A percentile compares a stretch with the other conserved stretches of the same genome.
These are phyloP conservation scores for Acer negundo DNA, from an alignment of 345 rosid genomes.

Conservation along the genomic window DNA sequence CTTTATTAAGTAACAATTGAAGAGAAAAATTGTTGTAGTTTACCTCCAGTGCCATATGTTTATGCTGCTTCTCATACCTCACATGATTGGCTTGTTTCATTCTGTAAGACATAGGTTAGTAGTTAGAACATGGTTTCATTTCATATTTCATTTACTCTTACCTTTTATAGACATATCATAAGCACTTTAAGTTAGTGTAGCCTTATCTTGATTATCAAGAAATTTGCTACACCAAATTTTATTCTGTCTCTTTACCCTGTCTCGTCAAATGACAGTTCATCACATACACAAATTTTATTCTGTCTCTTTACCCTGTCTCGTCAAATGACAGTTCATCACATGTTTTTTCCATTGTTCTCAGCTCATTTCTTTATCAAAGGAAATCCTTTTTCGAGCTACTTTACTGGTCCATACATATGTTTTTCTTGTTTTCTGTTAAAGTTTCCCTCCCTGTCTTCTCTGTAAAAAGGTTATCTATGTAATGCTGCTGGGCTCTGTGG, in stretches of 20 bases:
- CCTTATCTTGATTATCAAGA: conserved; percentile 1
- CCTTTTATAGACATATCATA: not conserved
- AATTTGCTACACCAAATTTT: not conserved
- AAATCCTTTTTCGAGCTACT: conserved; percentile 1
- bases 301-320: not conserved
- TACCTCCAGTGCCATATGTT: not conserved
- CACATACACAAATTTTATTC: not conserved
- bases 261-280: not conserved
- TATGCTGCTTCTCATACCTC: not conserved
- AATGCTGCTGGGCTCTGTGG: not conserved
- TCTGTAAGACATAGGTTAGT: conserved; percentile 4
- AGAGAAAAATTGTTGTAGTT: conserved; percentile 12
- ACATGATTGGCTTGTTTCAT: not conserved
- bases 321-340: not conserved
- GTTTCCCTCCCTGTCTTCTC: not conserved
- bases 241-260: not conserved
- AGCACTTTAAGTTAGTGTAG: not conserved
- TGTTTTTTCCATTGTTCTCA: not conserved
- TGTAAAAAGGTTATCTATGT: not conserved
- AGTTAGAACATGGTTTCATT: conserved; percentile 2
- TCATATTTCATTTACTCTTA: conserved; percentile 3
- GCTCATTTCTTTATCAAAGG: not conserved
- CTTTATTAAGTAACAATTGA: conserved; percentile 20
- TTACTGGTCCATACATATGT: not conserved
- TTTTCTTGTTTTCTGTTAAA: conserved; percentile 1